Base-by-base conservation (phyloP, 2,329 filamentous ascomycete genomes). In the Beauveria australis region DNA sequence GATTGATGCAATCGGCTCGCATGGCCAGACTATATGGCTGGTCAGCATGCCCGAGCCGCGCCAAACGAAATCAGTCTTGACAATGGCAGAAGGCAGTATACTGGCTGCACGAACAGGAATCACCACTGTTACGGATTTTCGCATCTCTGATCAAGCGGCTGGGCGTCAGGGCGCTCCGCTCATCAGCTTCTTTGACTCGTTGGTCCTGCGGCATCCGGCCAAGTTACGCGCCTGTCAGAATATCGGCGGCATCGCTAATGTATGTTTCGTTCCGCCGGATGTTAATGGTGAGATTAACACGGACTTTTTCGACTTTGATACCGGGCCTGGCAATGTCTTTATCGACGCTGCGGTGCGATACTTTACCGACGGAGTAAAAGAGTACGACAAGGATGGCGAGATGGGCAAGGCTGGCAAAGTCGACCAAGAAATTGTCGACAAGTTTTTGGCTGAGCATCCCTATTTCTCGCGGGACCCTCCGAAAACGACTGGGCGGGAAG, bases 201-300 rank as follows among this genome's bases (percentile, higher is more conserved):
- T 84, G 2, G 66, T 85, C 7, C 73, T 86, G 22, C 79, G 81
- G 63, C 80, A 85, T 65, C 78, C 82, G 0, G 79, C 71, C 4
- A 84, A 82, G 69, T 72, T 83, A 8, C 78, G 83, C 28, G 81
- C 80, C 2, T 85, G 82, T 68, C 81, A 86, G 66, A 85, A 85
- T 66, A 85, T 86, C 59, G 81, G 81, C 55, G 82, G 83, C 37
- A 83, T 86, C 47, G 80, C 79, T 33, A 86, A 83, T 64, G 79
- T 86, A 26, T 85, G 79, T 71, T 84, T 85, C 70, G 81, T 85
- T 55, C 81, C 80, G 3, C 77, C 80, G 0, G 75, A 80, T 55
- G 69, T 69, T 33, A 71, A 73, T 51, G 63, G 68, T 22, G 76
- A 73, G 61, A 40, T 59, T 22, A 62, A 48, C 18, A 14, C 60